Evolutionary conservation across 164 flowering plant species (phyloP), one percentile per base, ranked within the genome.

Genomic region (Tetracentron sinense): DNA sequence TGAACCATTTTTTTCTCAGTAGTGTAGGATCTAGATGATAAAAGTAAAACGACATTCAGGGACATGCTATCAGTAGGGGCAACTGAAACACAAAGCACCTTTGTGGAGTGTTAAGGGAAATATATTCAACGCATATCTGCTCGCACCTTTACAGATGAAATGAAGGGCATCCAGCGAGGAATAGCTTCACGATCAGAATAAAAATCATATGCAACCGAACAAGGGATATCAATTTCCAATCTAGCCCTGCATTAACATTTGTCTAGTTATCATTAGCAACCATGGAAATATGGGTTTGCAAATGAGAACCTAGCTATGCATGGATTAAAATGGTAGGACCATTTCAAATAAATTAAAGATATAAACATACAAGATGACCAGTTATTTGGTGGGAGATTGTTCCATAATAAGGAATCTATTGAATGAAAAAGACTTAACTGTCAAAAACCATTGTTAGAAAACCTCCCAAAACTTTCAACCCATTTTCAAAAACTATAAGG

Each of bases 131-230:
- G 14, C 20, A 48, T 33, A 29, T 22, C 21, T 0, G 54, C 20
- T 19, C 73, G 54, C 51, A 89, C 98, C 98, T 89, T 74, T 0
- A 94, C 98, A 72, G 94, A 77, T 25, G 98, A 89, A 76, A 94
- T 94, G 80, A 87, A 90, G 11, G 93, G 91, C 98, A 94, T 94
- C 97, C 98, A 94, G 12, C 71, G 82, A 25, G 97, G 89, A 75
- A 91, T 83, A 17, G 92, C 67, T 80, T 94, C 91, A 5, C 95
- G 95, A 69, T 94, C 95, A 21, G 77, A 80, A 71, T 90, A 94
- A 72, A 79, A 77, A 22, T 81, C 68, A 73, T 90, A 94, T 17
- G 98, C 98, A 53, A 81, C 87, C 17, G 89, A 82, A 76, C 51
- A 62, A 47, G 98, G 98, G 53, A 90, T 91, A 53, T 87, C 92